Conservation (phyloP, 768 basidiomycete species). For the Epithele typhae region DNA sequence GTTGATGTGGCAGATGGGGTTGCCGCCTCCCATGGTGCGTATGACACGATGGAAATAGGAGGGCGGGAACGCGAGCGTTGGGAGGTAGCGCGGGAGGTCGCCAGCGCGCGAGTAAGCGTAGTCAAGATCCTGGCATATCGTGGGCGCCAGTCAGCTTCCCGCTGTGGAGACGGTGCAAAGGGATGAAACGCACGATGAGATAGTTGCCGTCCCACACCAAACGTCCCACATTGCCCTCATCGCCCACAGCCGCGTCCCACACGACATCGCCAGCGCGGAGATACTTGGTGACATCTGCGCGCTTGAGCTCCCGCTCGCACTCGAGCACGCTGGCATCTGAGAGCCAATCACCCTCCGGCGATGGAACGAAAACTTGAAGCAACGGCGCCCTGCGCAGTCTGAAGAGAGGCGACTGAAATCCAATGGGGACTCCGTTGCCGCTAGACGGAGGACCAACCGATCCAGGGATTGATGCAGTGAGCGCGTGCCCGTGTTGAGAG, state of each 20-base stretch:
- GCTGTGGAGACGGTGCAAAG: background rate
- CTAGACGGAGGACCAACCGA: no score
- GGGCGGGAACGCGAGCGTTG: conserved; percentile 76
- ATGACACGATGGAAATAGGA: conserved; percentile 89
- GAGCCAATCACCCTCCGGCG: conserved; percentile 83
- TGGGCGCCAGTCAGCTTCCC: background rate
- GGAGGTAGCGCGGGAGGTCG: conserved; percentile 77
- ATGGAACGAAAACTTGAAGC: conserved; percentile 79
- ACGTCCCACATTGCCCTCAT: conserved; percentile 81
- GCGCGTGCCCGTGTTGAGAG: conserved; percentile 23
- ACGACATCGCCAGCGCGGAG: conserved; percentile 77
- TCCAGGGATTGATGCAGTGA: no score
- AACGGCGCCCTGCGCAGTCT: conserved; percentile 69
- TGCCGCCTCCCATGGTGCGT: conserved; percentile 39
- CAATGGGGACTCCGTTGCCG: background rate
- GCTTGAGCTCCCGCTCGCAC: conserved; percentile 76
- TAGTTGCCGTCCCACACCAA: conserved; percentile 89
- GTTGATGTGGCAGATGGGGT: conserved; percentile 66
- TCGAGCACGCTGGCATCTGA: conserved; percentile 76
- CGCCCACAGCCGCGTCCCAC: conserved; percentile 84
- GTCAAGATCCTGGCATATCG: conserved; percentile 66
- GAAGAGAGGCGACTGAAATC: conserved; percentile 70
- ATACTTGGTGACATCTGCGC: conserved; percentile 58
- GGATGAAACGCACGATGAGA: conserved; percentile 60
- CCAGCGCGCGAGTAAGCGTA: conserved; percentile 74